Conservation (phyloP, 176 grass and related monocot species). For the Oryza officinalis region DNA sequence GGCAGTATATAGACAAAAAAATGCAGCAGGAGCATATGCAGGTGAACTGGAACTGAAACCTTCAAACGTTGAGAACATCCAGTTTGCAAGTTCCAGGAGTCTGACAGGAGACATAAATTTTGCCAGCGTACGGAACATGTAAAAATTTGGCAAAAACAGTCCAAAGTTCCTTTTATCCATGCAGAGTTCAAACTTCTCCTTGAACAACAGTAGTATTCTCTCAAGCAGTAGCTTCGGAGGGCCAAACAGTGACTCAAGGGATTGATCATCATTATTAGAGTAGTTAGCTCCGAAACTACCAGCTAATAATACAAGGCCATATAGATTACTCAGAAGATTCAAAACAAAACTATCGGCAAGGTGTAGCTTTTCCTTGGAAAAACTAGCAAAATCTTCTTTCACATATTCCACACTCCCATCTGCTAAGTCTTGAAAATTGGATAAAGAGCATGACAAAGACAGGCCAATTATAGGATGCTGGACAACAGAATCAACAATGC, state of each 20-base stretch:
- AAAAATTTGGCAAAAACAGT: constrained; percentile 59
- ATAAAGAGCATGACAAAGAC: constrained; percentile 58
- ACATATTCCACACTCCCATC: constrained; percentile 45
- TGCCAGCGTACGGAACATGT: constrained; percentile 53
- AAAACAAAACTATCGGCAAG: constrained; percentile 58
- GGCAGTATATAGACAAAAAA: constrained; percentile 64
- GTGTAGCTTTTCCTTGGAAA: constrained; percentile 59
- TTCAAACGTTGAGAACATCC: constrained; percentile 68
- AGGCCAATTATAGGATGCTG: constrained; percentile 67
- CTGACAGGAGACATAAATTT: constrained; percentile 68
- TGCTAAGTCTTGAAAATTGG: constrained; percentile 33
- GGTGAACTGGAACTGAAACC: constrained; percentile 21
- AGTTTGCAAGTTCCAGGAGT: constrained; percentile 74
- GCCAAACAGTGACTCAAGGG: constrained; percentile 49
- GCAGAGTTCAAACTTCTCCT: constrained; percentile 69
- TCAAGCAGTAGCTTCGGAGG: constrained; percentile 54
- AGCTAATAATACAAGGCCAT: constrained; percentile 45
- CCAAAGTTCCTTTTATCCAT: constrained; percentile 49
- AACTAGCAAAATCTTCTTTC: constrained; percentile 50
- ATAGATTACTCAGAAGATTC: constrained; percentile 69
- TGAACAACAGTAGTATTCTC: constrained; percentile 58
- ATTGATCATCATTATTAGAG: constrained; percentile 28
- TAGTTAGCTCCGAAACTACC: constrained; percentile 25
- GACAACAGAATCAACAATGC: constrained; percentile 66
- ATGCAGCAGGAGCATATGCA: constrained; percentile 49